These are phyloP conservation scores for Rhynchospora tenuis DNA, from an alignment of 176 grass and related monocot species.

Conservation along the genomic window DNA sequence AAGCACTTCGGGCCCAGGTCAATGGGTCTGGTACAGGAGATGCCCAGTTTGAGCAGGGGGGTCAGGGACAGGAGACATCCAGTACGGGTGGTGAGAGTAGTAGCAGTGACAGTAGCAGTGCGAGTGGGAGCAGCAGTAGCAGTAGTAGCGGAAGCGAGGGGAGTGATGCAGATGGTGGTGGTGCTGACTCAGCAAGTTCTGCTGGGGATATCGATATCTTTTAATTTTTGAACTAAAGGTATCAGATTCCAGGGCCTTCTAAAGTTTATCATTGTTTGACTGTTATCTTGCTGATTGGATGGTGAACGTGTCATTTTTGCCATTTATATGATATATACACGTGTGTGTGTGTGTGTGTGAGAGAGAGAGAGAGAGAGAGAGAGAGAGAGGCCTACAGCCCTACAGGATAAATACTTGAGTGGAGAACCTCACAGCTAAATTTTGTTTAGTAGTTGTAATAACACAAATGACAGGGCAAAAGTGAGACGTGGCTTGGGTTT, in stretches of 20 bases:
- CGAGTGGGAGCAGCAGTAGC: conserved; percentile 9
- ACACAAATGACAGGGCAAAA: neutral
- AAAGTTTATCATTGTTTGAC: neutral
- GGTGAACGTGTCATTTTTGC: neutral
- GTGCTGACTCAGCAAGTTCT: conserved; percentile 19
- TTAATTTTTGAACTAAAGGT: neutral
- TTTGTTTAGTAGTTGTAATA: neutral
- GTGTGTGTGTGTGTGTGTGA: neutral
- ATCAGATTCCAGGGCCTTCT: neutral
- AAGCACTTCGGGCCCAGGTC: conserved; percentile 36
- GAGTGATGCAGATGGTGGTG: conserved; percentile 20
- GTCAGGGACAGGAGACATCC: conserved; percentile 6
- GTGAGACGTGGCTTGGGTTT: neutral
- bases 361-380: too few relatives aligned
- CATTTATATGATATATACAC: neutral
- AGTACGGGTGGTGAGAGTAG: conserved; percentile 21
- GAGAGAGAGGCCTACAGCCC: too few relatives aligned
- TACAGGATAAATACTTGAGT: neutral
- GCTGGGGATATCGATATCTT: conserved; percentile 23
- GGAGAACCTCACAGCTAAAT: neutral
- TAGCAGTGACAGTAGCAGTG: conserved; percentile 15
- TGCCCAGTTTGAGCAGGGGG: conserved; percentile 15
- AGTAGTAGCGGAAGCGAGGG: conserved; percentile 12
- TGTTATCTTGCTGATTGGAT: neutral
- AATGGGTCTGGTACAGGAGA: conserved; percentile 3